Percentiles rank a stretch among this genome's conserved stretches.
phyloP scores from a whole-genome alignment of 2,329 filamentous ascomycete species.

The Nakataea oryzae region DNA sequence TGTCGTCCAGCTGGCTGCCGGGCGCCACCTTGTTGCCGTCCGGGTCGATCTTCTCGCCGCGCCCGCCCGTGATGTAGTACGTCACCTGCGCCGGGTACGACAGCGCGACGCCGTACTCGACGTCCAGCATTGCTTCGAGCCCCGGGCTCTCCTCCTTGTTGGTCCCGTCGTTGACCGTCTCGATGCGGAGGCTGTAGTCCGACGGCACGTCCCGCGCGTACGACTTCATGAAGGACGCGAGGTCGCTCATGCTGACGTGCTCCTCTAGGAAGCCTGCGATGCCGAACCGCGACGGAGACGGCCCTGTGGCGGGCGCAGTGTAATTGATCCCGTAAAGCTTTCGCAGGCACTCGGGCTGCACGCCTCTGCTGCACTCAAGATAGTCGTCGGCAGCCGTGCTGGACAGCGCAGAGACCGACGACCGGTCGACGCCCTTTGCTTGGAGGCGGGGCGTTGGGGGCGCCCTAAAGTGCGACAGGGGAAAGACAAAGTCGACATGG shows the following conservation, averaged over 20 bases:
- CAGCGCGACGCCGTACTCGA: conserved; percentile 36
- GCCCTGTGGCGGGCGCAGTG: conserved; percentile 3
- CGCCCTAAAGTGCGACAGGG: conserved; percentile 37
- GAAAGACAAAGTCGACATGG: conserved; percentile 34
- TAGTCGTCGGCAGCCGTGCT: background rate
- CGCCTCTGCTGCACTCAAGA: conserved; percentile 1
- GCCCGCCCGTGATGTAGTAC: conserved; percentile 34
- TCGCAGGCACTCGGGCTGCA: conserved; percentile 1
- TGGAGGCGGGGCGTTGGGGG: conserved; percentile 20
- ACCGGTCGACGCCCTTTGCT: background rate
- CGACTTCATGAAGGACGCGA: conserved; percentile 19
- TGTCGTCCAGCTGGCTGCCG: conserved; percentile 21
- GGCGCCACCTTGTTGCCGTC: conserved; percentile 20
- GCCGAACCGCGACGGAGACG: conserved; percentile 28
- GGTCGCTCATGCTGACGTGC: conserved; percentile 32
- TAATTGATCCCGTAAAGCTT: conserved; percentile 2
- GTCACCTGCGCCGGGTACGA: conserved; percentile 31
- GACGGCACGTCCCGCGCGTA: conserved; percentile 12
- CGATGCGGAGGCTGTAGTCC: conserved; percentile 18
- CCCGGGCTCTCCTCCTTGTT: conserved; percentile 31
- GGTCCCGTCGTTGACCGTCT: conserved; percentile 31
- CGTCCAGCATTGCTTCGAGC: conserved; percentile 34
- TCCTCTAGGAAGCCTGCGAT: conserved; percentile 40
- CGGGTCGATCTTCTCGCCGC: conserved; percentile 27
- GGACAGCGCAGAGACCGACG: background rate